Evolutionary conservation across 163 green algal genomes (phyloP).

Genomic region (Smithsoniella earleae): DNA sequence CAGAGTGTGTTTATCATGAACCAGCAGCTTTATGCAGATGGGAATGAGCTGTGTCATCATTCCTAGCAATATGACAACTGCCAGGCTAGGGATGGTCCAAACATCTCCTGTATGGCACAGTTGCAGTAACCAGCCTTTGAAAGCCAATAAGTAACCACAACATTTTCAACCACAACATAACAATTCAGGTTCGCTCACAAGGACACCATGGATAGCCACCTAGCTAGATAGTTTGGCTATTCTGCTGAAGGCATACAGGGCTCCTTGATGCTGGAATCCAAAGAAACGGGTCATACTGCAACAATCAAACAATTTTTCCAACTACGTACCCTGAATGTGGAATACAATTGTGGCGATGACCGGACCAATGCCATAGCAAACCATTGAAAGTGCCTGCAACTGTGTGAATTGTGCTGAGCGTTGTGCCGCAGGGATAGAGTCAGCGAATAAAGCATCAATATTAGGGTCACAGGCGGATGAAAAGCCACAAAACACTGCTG

Average conservation of each 20-base stretch:
- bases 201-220: too few species aligned
- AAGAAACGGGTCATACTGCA: too few species aligned
- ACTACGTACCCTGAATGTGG: conserved; percentile 4
- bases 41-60: conserved; percentile 27
- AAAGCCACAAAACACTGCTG: conserved; percentile 5
- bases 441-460: conserved; percentile 41
- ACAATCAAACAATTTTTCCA: too few species aligned
- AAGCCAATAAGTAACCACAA: too few species aligned
- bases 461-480: conserved; percentile 36
- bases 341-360: conserved; percentile 11
- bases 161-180: too few species aligned
- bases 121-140: too few species aligned
- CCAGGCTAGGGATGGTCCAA: conserved; percentile 20
- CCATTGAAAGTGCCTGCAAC: conserved; percentile 25
- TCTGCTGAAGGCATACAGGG: too few species aligned
- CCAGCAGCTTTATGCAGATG: conserved; percentile 24
- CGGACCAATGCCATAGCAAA: not conserved
- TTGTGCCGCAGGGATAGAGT: conserved; percentile 36
- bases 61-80: conserved; percentile 20
- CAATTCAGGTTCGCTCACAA: too few species aligned
- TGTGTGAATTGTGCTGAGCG: conserved; percentile 36
- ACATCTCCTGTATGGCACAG: conserved; percentile 23
- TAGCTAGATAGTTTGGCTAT: too few species aligned
- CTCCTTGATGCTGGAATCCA: too few species aligned
- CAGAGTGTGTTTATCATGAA: conserved; percentile 35